phyloP scores from a whole-genome alignment of 768 basidiomycete genomes.

The Xanthoconium purpureum region DNA sequence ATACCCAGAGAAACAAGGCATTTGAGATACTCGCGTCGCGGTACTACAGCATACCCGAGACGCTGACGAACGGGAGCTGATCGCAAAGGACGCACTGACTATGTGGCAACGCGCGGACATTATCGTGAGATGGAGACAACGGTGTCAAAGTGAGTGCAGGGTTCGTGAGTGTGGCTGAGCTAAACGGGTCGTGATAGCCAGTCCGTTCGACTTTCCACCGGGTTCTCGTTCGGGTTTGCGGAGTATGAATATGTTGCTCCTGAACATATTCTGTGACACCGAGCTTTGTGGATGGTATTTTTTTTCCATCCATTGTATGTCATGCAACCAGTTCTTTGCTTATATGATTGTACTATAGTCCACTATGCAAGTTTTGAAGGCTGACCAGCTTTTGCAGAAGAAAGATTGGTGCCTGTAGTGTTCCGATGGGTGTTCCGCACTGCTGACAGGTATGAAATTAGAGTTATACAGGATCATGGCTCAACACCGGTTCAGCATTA shows the following conservation, averaged over 20 bases:
- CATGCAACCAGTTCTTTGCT: too few relatives aligned
- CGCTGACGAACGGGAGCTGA: conserved; percentile 11
- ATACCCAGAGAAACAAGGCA: conserved; percentile 8
- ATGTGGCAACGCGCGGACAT: conserved; percentile 16
- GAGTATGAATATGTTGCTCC: neutral
- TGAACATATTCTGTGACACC: neutral
- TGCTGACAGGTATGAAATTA: too few relatives aligned
- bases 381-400: too few relatives aligned
- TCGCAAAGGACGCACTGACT: conserved; percentile 4
- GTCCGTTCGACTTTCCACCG: conserved; percentile 13
- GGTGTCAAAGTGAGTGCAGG: conserved; percentile 5
- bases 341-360: too few relatives aligned
- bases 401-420: neutral
- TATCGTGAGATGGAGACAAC: conserved; percentile 13
- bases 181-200: neutral
- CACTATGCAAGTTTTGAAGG: too few relatives aligned
- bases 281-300: too few relatives aligned
- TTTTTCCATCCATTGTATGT: neutral
- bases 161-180: neutral
- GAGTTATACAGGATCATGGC: too few relatives aligned
- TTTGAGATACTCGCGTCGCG: conserved; percentile 13
- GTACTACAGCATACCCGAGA: conserved; percentile 13
- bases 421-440: too few relatives aligned
- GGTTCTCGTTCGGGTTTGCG: neutral
- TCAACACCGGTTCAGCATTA: too few relatives aligned